A percentile compares a stretch with the other conserved stretches of the same genome.
phyloP scores from a whole-genome alignment of 306 rosid species.

The Glycine tomentella region DNA sequence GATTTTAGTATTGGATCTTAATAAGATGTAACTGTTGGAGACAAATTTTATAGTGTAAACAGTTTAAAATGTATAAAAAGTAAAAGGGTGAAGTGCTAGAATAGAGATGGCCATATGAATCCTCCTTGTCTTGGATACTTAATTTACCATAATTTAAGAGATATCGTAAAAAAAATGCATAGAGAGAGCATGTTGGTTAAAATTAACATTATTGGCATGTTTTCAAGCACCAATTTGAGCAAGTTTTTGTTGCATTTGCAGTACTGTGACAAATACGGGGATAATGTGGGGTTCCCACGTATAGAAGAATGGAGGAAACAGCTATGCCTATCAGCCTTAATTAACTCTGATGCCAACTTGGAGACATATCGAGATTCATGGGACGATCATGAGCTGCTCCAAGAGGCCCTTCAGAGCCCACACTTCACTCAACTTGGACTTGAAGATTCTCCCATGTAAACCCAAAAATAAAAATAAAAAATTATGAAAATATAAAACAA shows the following conservation, averaged over 20 bases:
- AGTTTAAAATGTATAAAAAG: no score
- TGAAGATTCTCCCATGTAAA: constrained; percentile 48
- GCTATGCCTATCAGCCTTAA: constrained; percentile 62
- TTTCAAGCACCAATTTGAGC: background rate
- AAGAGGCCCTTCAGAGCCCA: constrained; percentile 79
- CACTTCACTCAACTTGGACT: constrained; percentile 76
- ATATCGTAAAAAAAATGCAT: no score
- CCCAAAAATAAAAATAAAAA: background rate
- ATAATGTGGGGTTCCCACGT: constrained; percentile 69
- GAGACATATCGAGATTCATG: constrained; percentile 84
- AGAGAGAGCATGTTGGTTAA: no score
- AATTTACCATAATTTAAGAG: no score
- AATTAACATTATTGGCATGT: background rate
- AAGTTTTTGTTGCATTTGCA: constrained; percentile 47
- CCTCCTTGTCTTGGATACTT: no score
- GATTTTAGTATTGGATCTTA: no score
- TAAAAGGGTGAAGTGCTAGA: no score
- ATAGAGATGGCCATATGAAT: no score
- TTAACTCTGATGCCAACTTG: constrained; percentile 58
- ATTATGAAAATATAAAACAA: no score
- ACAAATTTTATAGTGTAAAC: no score
- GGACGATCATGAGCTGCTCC: constrained; percentile 76
- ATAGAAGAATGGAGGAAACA: constrained; percentile 92
- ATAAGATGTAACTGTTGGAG: no score
- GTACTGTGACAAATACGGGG: constrained; percentile 88